These are phyloP conservation scores for Rubroshorea leprosula DNA, from an alignment of 345 rosid genomes.

Conservation along the genomic window DNA sequence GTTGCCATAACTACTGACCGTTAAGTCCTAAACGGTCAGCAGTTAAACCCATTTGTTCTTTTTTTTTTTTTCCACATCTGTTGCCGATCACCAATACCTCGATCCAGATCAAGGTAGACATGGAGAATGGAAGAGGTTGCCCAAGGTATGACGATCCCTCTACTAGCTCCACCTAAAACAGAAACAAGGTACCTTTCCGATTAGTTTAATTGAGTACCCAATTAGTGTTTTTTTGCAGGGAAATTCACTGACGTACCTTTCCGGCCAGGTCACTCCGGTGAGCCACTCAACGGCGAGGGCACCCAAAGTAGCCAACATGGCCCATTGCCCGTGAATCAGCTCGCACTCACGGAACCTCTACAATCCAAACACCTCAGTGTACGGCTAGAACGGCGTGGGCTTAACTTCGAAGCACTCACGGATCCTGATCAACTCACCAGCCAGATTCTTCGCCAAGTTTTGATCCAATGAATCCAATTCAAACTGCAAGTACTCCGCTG, in stretches of 20 bases:
- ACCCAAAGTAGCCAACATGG: conserved; percentile 76
- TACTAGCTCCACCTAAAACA: conserved; percentile 76
- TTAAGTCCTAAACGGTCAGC: no score
- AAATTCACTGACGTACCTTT: conserved; percentile 33
- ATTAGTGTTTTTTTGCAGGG: not conserved
- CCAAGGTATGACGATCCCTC: conserved; percentile 95
- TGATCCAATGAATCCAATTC: conserved; percentile 79
- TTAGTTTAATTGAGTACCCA: not conserved
- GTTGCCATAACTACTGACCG: no score
- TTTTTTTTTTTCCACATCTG: no score
- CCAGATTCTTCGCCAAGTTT: conserved; percentile 77
- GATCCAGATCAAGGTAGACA: conserved; percentile 83
- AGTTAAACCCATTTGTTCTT: no score
- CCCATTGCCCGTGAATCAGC: conserved; percentile 90
- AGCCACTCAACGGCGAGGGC: conserved; percentile 64
- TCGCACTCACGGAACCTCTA: conserved; percentile 92
- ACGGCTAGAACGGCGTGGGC: conserved; percentile 85
- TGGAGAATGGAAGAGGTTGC: conserved; percentile 82
- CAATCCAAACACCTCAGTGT: conserved; percentile 73
- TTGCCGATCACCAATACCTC: conserved; percentile 64
- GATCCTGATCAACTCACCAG: conserved; percentile 59
- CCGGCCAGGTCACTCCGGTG: conserved; percentile 69
- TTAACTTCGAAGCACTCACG: conserved; percentile 47
- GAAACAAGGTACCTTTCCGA: not conserved
- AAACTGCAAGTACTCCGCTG: conserved; percentile 84